Base-by-base conservation (phyloP, 148 eudicot species). In the Silene conica region DNA sequence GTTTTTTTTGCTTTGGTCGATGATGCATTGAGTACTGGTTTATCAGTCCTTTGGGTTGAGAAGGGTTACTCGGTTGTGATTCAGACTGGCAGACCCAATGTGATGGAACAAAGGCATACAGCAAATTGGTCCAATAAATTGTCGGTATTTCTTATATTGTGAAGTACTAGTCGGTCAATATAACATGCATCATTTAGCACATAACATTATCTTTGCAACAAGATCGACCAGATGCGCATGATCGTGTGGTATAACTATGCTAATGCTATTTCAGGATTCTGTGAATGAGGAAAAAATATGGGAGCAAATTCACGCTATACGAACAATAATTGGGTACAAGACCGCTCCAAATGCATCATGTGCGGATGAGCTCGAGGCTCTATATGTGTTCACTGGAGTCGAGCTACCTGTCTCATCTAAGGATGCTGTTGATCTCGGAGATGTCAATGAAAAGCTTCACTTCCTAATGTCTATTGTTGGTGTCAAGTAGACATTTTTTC, bases 381-480 rank as follows among this genome's bases (percentile, higher is more conserved):
- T 93, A 66, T 93, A 88, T 59, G 50, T 84, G 54, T 93, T 93
- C 80, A 88, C 97, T 0, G 95, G 98, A 63, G 87, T 93, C 7
- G 92, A 91, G 84, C 93, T 86, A 56, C 90, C 93, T 25, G 72
- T 76, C 20, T 76, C 83, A 0, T 80, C 79, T 13, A 77, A 48
- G 26, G 81, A 79, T 63, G 9, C 85, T 4, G 22, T 73, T 0
- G 87, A 84, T 73, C 77, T 81, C 22, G 80, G 28, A 16, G 90
- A 86, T 56, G 57, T 86, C 52, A 66, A 78, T 26, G 83, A 75
- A 45, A 85, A 84, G 78, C 89, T 93, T 34, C 85, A 70, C 23
- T 84, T 87, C 77, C 88, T 93, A 25, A 93, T 84, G 98, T 77
- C 92, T 25, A 63, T 91, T 45, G 80, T 91, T 43, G 97, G 97